A percentile compares a stretch with the other conserved stretches of the same genome.
Evolutionary conservation across 2,329 filamentous ascomycete species (phyloP).

Genomic region (Cordyceps fumosorosea): DNA sequence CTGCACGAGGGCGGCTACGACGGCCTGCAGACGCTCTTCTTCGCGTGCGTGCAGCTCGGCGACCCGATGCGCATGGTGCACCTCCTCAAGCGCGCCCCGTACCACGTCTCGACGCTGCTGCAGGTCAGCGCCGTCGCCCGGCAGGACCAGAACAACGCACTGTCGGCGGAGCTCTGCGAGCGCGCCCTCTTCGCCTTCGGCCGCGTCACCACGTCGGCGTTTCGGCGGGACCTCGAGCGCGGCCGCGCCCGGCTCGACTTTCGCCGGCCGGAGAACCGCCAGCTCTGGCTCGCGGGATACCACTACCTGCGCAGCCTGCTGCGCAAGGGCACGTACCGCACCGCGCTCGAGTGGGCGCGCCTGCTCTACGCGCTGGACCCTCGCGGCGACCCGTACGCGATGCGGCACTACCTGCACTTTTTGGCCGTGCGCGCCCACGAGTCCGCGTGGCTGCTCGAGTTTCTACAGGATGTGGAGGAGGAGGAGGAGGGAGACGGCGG

Average conservation of each 20-base stretch:
- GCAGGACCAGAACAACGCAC: conserved; percentile 80
- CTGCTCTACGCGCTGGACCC: conserved; percentile 70
- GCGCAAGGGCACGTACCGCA: conserved; percentile 88
- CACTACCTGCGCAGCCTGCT: conserved; percentile 81
- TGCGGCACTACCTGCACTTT: conserved; percentile 75
- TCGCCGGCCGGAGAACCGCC: conserved; percentile 74
- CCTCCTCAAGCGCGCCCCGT: conserved; percentile 56
- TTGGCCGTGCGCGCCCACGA: conserved; percentile 77
- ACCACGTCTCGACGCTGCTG: conserved; percentile 88
- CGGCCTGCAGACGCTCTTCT: conserved; percentile 68
- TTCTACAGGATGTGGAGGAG: conserved; percentile 44
- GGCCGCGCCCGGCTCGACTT: conserved; percentile 81
- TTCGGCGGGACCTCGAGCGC: conserved; percentile 65
- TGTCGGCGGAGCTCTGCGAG: conserved; percentile 82
- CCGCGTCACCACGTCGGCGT: conserved; percentile 77
- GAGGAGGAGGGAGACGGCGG: conserved; percentile 15
- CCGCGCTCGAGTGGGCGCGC: conserved; percentile 90
- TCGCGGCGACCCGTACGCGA: conserved; percentile 68
- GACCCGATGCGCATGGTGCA: conserved; percentile 78
- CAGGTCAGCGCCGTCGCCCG: conserved; percentile 90
- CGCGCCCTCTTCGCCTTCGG: conserved; percentile 89
- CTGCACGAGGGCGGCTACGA: conserved; percentile 70
- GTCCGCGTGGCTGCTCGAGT: conserved; percentile 65
- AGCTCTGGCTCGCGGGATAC: conserved; percentile 86
- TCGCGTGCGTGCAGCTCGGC: conserved; percentile 70